Percentiles rank a stretch among this genome's conserved stretches.
phyloP scores from a whole-genome alignment of 2,329 filamentous ascomycete genomes.

The Rutstroemia sp. region DNA sequence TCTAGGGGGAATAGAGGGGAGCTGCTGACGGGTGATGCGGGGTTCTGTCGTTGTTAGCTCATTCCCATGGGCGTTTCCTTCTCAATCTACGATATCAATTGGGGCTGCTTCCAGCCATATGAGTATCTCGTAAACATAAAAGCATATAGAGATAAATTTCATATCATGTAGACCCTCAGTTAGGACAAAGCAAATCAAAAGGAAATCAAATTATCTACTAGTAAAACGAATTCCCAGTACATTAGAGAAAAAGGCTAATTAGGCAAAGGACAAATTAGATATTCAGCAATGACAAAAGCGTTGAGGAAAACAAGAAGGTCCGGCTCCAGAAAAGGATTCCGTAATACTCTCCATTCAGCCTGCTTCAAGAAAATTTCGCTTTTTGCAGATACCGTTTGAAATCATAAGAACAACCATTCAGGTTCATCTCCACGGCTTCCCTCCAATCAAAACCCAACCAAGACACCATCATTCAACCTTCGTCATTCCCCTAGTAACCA shows the following conservation, averaged over 20 bases:
- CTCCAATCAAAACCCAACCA: slow-evolving; percentile 3
- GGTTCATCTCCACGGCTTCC: slow-evolving; percentile 3
- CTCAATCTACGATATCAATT: too few relatives aligned
- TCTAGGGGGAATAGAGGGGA: too few relatives aligned
- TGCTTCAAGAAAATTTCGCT: slow-evolving; percentile 28
- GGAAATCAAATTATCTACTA: slow-evolving; percentile 14
- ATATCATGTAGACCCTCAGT: not conserved
- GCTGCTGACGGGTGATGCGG: too few relatives aligned
- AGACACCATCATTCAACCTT: slow-evolving; percentile 2
- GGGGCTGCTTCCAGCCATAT: too few relatives aligned
- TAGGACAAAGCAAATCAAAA: not conserved
- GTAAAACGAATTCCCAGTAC: slow-evolving; percentile 28
- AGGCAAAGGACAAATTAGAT: slow-evolving; percentile 30
- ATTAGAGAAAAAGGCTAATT: slow-evolving; percentile 30
- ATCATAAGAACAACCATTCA: slow-evolving; percentile 21
- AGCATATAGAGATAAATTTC: not conserved
- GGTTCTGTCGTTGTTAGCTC: too few relatives aligned
- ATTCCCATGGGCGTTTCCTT: too few relatives aligned
- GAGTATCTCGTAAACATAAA: too few relatives aligned
- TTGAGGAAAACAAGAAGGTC: slow-evolving; percentile 16
- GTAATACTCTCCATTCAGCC: slow-evolving; percentile 25
- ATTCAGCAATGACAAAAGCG: slow-evolving; percentile 24
- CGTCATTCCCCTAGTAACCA: slow-evolving; percentile 63
- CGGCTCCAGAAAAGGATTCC: slow-evolving; percentile 18
- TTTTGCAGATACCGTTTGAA: slow-evolving; percentile 27